Base-by-base conservation (phyloP, 2,329 filamentous ascomycete genomes). In the Epichloe sp. region DNA sequence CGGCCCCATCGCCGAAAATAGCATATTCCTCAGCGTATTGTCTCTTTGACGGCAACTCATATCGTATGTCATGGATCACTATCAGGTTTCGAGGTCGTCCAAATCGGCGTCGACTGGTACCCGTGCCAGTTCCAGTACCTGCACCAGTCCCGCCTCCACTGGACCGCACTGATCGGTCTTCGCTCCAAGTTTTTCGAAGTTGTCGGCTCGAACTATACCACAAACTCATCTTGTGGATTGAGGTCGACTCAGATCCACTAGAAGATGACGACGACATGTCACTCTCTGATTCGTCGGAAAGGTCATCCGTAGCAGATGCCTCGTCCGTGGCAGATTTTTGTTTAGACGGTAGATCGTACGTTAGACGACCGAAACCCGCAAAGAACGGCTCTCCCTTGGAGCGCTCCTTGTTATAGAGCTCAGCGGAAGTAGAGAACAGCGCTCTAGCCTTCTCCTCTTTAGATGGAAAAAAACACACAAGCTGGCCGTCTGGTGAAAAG, bases 1-100 rank as follows among this genome's bases (percentile, higher is more conserved):
- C 78, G n/a, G 82, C 78, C 1, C 86, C 85, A 54, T 89, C 82
- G 3, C 89, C 89, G 63, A 93, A 90, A 14, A 96, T 85, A 23
- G 77, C 78, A 66, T 97, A 98, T 57, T 86, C 79, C 52, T 80
- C 72, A 2, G 89, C 93, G 54, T 96, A 77, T 50, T 81, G 76
- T 53, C 77, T 77, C 64, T 89, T 93, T 3, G 87, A 85, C 0
- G 90, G 90, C n/a, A 95, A 69, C 12, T 88, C 65, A 46, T 78
- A 71, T 10, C 79, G 77, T 26, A 94, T 64, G 55, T 88, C 76
- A 60, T 90, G 77, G 40, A 96, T 80, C 1, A 81, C 81, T 19
- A 97, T 70, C 21, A 86, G 72, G 55, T 90, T 89, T 58, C 83
- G 85, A 5, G 77, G 72, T 51, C 69, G 71, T 31, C 66, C 67